phyloP scores from a whole-genome alignment of 495 filamentous ascomycete species.

The Talaromyces proteolyticus region DNA sequence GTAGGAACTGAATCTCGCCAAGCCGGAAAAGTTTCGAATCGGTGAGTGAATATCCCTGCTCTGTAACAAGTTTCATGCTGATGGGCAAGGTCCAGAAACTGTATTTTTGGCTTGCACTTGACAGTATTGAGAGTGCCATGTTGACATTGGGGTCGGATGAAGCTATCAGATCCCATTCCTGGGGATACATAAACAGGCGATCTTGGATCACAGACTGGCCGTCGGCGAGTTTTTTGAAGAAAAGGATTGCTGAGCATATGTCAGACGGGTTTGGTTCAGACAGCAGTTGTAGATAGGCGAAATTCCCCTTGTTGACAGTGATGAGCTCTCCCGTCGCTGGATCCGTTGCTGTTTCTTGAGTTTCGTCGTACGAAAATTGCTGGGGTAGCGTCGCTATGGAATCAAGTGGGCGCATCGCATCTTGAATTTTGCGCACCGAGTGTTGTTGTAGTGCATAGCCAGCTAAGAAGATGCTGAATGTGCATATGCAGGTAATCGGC shows the following conservation, averaged over 20 bases:
- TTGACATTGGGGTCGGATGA: slow-evolving; percentile 18
- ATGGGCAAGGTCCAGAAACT: slow-evolving; percentile 42
- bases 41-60: slow-evolving; percentile 27
- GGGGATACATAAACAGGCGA: slow-evolving; percentile 44
- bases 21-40: slow-evolving; percentile 37
- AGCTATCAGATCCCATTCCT: slow-evolving; percentile 34
- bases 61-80: slow-evolving; percentile 32
- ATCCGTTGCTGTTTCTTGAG: slow-evolving; percentile 7
- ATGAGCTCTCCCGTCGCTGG: not conserved
- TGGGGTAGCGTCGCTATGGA: not conserved
- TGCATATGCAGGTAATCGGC: slow-evolving; percentile 51
- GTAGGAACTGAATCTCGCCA: slow-evolving; percentile 43
- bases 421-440: slow-evolving; percentile 57
- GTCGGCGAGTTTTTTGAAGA: slow-evolving; percentile 35
- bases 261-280: slow-evolving; percentile 37
- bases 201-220: slow-evolving; percentile 33
- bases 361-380: not conserved
- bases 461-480: slow-evolving; percentile 59
- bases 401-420: slow-evolving; percentile 43
- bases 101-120: slow-evolving; percentile 33
- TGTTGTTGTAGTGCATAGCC: slow-evolving; percentile 68
- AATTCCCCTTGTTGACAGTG: slow-evolving; percentile 20
- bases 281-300: slow-evolving; percentile 39
- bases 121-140: slow-evolving; percentile 27
- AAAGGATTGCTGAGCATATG: slow-evolving; percentile 39